Evolutionary conservation across 192 early-diverging fungal genomes (phyloP).

Genomic region (Dimargaris verticillata): DNA sequence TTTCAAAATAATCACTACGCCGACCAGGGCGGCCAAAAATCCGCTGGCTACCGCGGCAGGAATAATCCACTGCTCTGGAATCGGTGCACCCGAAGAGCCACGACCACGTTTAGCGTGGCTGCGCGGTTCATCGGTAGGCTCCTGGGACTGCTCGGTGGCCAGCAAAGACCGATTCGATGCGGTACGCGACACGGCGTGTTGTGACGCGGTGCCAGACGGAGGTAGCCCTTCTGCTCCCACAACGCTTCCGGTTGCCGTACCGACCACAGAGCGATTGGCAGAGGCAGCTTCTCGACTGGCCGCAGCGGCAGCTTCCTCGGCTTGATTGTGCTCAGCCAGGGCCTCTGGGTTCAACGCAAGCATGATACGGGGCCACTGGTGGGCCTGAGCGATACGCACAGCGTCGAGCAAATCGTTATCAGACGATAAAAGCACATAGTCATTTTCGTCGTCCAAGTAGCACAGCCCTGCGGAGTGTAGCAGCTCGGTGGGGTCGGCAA

Average conservation of each 20-base stretch:
- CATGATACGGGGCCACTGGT: constrained; percentile 61
- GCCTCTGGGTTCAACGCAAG: constrained; percentile 32
- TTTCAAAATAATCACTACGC: constrained; percentile 27
- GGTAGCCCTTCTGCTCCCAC: too few species aligned
- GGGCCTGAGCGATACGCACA: constrained; percentile 57
- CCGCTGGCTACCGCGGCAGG: constrained; percentile 30
- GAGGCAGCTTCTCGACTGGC: background rate
- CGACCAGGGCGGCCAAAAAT: constrained; percentile 29
- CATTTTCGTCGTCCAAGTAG: constrained; percentile 86
- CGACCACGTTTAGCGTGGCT: too few species aligned
- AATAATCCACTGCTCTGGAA: constrained; percentile 27
- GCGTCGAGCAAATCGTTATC: constrained; percentile 73
- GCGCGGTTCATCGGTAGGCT: too few species aligned
- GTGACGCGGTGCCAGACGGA: too few species aligned
- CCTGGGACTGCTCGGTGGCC: too few species aligned
- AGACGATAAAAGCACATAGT: constrained; percentile 60
- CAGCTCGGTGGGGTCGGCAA: constrained; percentile 24
- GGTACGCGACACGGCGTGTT: background rate
- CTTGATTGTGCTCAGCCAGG: constrained; percentile 16
- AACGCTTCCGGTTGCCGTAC: too few species aligned
- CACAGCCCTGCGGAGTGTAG: constrained; percentile 38
- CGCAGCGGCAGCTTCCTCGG: constrained; percentile 4
- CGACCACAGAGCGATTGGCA: background rate
- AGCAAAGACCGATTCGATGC: background rate
- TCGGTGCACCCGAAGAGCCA: background rate